A percentile compares a stretch with the other conserved stretches of the same genome.
Conservation (phyloP, 1,139 yeast species). For the Hemisphaericaspora xylanilytica region DNA sequence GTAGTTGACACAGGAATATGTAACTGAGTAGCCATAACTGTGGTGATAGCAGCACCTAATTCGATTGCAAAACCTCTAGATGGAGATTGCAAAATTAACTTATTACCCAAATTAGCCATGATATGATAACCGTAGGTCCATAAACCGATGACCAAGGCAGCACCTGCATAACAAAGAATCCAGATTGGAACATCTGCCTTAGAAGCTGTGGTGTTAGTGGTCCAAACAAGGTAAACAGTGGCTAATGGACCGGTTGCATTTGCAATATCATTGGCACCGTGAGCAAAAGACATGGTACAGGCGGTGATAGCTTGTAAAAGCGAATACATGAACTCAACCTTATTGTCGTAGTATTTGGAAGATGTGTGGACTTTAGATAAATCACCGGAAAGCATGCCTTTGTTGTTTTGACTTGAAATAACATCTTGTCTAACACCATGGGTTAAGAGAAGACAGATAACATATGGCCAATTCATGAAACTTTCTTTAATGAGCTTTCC, state of each 20-base stretch:
- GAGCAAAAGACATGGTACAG: slow-evolving; percentile 78
- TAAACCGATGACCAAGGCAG: slow-evolving; percentile 62
- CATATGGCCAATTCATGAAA: slow-evolving; percentile 55
- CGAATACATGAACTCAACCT: slow-evolving; percentile 68
- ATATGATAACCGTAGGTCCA: slow-evolving; percentile 76
- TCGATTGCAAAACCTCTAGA: slow-evolving; percentile 79
- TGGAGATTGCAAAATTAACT: slow-evolving; percentile 73
- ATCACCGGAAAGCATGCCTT: slow-evolving; percentile 38
- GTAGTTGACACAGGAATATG: slow-evolving; percentile 75
- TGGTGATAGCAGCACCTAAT: slow-evolving; percentile 75
- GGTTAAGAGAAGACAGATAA: slow-evolving; percentile 46
- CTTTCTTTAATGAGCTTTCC: slow-evolving; percentile 37
- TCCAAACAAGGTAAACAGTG: slow-evolving; percentile 64
- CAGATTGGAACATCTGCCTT: slow-evolving; percentile 68
- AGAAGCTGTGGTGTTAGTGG: slow-evolving; percentile 41
- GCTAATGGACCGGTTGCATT: slow-evolving; percentile 79
- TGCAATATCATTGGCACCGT: slow-evolving; percentile 78
- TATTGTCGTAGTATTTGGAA: slow-evolving; percentile 69
- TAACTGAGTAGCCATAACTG: slow-evolving; percentile 73
- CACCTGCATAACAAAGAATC: slow-evolving; percentile 70
- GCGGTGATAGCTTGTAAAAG: slow-evolving; percentile 73
- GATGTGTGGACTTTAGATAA: slow-evolving; percentile 51
- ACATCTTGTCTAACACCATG: slow-evolving; percentile 71
- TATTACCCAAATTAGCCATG: slow-evolving; percentile 72
- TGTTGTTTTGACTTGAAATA: slow-evolving; percentile 43